Conservation (phyloP, 768 basidiomycete genomes). For the Kwoniella mangroviensis region DNA sequence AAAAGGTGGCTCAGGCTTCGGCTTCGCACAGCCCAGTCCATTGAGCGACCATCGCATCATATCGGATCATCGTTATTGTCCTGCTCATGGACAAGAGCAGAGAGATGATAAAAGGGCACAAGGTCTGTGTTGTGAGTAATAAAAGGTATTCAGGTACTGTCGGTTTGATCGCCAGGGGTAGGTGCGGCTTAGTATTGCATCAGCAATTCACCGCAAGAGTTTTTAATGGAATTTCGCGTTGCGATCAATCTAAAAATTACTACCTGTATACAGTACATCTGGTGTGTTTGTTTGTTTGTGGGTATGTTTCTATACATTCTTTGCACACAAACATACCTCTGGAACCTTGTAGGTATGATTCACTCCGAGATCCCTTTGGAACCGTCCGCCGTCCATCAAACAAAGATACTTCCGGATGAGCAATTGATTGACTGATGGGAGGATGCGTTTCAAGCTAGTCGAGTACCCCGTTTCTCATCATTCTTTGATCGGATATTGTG, state of each 20-base stretch:
- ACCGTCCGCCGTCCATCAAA: neutral
- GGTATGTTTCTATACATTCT: neutral
- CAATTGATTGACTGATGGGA: neutral
- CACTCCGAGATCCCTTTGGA: conserved; percentile 5
- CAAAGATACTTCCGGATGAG: neutral
- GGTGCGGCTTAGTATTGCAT: neutral
- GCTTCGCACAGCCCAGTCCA: neutral
- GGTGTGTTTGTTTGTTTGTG: conserved; percentile 1
- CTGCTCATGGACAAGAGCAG: neutral
- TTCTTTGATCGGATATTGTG: neutral
- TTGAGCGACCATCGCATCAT: neutral
- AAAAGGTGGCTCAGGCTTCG: neutral
- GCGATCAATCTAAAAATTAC: too few species aligned
- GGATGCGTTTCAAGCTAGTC: neutral
- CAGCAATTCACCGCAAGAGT: neutral
- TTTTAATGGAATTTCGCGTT: neutral
- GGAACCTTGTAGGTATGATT: neutral
- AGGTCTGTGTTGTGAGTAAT: neutral
- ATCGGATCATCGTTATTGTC: neutral
- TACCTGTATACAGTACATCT: neutral
- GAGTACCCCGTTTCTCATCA: neutral
- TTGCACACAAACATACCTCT: neutral
- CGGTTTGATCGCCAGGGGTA: neutral
- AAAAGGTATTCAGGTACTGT: too few species aligned
- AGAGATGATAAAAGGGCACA: neutral